phyloP scores from a whole-genome alignment of 345 rosid species.

The Euphorbia peplus region DNA sequence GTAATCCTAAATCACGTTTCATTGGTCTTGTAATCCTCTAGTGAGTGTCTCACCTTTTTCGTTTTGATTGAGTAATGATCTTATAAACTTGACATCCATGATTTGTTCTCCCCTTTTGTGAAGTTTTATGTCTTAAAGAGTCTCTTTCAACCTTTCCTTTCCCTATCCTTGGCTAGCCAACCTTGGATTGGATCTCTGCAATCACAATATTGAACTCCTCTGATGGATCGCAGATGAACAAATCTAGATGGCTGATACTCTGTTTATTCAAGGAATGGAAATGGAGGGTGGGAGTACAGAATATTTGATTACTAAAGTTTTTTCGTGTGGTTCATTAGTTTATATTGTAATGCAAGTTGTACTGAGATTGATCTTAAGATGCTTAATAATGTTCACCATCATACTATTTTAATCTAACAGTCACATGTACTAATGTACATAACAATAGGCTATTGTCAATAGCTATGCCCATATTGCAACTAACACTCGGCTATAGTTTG shows the following conservation, averaged over 20 bases:
- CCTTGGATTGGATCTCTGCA: background rate
- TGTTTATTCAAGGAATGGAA: background rate
- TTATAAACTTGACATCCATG: background rate
- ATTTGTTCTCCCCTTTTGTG: conserved; percentile 1
- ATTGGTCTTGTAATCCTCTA: background rate
- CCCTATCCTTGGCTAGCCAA: background rate
- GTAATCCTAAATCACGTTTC: background rate
- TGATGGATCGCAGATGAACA: background rate
- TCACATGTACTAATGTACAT: too few species aligned
- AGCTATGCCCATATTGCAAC: background rate
- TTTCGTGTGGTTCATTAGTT: background rate
- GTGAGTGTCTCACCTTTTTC: background rate
- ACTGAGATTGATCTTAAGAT: conserved; percentile 2
- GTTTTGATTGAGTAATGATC: background rate
- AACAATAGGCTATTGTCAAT: too few species aligned
- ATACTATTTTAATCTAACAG: background rate
- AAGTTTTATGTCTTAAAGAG: background rate
- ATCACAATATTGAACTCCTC: background rate
- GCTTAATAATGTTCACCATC: background rate
- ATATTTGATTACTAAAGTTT: background rate
- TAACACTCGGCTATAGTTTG: background rate
- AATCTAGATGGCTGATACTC: background rate
- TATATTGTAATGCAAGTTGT: background rate
- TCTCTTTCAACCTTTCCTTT: background rate
- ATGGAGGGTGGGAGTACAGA: background rate